A percentile compares a stretch with the other conserved stretches of the same genome.
Conservation (phyloP, 2,329 filamentous ascomycete genomes). For the Claviceps spartinae region DNA sequence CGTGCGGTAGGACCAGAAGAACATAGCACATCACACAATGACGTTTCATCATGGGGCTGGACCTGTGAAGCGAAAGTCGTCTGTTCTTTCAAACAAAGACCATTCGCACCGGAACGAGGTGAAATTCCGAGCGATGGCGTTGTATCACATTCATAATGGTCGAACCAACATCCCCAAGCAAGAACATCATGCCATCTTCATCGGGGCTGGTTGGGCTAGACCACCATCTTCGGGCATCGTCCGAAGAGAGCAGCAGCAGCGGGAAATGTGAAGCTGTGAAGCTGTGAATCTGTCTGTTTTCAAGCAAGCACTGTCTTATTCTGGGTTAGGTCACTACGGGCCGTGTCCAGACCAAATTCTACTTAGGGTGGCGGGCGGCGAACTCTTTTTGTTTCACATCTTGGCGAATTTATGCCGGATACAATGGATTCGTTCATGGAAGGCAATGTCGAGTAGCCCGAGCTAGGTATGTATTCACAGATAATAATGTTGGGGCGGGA, state of each 20-base stretch:
- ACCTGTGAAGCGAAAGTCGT: not conserved
- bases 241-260: not conserved
- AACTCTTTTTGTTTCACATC: not conserved
- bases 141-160: not conserved
- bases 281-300: not conserved
- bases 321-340: not conserved
- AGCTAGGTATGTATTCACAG: too few relatives aligned
- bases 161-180: not conserved
- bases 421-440: not conserved
- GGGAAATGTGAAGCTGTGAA: not conserved
- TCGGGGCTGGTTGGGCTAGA: not conserved
- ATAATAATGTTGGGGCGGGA: not conserved
- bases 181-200: not conserved
- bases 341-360: not conserved
- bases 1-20: constrained; percentile 24
- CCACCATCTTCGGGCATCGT: not conserved
- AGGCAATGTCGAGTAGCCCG: not conserved
- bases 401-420: not conserved
- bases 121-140: not conserved
- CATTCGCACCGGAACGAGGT: not conserved
- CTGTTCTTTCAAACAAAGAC: not conserved
- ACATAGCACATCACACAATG: not conserved
- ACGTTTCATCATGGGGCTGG: not conserved
- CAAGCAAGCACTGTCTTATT: not conserved
- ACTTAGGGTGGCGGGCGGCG: not conserved